Conservation (phyloP, 78 protist species). For the Anaeramoeba flamelloides region DNA sequence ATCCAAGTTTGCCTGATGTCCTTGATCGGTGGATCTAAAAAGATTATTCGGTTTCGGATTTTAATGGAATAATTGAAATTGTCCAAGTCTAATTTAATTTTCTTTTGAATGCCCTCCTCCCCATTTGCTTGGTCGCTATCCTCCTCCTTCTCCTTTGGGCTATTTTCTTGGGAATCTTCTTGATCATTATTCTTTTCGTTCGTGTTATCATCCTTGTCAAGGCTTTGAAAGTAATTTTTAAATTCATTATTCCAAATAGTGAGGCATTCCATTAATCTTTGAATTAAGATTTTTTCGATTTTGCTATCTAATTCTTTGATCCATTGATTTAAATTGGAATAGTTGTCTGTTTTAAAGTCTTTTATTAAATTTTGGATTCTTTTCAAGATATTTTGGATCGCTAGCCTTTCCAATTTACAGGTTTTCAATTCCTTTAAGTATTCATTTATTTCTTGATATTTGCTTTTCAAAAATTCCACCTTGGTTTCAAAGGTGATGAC, state of each 20-base stretch:
- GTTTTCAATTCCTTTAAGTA: neutral
- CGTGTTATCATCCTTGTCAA: neutral
- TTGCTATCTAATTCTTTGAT: neutral
- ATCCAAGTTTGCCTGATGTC: constrained; percentile 41
- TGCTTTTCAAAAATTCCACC: neutral
- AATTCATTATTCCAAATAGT: neutral
- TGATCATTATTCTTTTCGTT: too few species aligned
- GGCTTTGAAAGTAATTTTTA: neutral
- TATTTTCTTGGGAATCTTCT: neutral
- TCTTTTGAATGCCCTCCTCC: constrained; percentile 6
- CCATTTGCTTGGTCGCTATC: constrained; percentile 11
- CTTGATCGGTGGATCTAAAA: constrained; percentile 60
- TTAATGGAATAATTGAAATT: constrained; percentile 27
- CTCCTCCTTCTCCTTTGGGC: neutral
- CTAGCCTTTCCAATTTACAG: neutral
- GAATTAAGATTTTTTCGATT: neutral
- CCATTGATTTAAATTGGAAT: neutral
- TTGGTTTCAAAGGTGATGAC: neutral
- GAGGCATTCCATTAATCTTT: neutral
- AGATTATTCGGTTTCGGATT: constrained; percentile 43
- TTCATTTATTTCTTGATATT: neutral
- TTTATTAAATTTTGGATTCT: neutral
- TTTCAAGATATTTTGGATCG: neutral
- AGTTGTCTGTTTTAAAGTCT: neutral
- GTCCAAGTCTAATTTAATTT: neutral